These are phyloP conservation scores for Phytophthora rubi DNA, from an alignment of 352 stramenopile genomes.

Conservation along the genomic window DNA sequence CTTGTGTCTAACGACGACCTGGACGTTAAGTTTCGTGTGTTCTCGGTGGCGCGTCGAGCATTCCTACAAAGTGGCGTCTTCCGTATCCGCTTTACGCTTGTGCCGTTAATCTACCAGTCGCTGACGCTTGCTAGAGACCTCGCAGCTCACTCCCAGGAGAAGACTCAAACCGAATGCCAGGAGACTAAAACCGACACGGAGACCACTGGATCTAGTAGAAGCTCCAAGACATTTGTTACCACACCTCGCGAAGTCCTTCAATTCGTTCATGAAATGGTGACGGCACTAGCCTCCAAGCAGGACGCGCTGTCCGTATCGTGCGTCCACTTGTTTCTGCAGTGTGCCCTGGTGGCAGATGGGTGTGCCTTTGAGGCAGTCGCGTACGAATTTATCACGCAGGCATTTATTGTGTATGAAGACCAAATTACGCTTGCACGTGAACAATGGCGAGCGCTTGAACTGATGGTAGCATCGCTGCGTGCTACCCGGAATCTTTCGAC, in stretches of 20 bases:
- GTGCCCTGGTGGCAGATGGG: constrained; percentile 88
- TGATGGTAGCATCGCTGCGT: constrained; percentile 92
- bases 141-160: constrained; percentile 19
- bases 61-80: constrained; percentile 88
- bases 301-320: constrained; percentile 75
- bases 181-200: constrained; percentile 19
- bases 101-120: constrained; percentile 93
- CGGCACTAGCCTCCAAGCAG: constrained; percentile 85
- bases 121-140: constrained; percentile 82
- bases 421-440: constrained; percentile 92
- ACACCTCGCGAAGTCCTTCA: constrained; percentile 95
- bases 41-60: constrained; percentile 64
- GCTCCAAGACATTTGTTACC: constrained; percentile 30
- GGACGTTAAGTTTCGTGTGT: constrained; percentile 63
- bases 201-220: neutral
- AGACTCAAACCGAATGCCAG: constrained; percentile 22
- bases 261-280: constrained; percentile 98
- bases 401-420: constrained; percentile 98
- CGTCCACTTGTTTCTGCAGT: constrained; percentile 96
- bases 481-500: constrained; percentile 79
- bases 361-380: constrained; percentile 91
- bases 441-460: constrained; percentile 89
- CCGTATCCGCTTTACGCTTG: constrained; percentile 92
- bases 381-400: constrained; percentile 96
- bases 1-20: constrained; percentile 88